These are phyloP conservation scores for Aspergillus hortae DNA, from an alignment of 2,329 filamentous ascomycete genomes.

Conservation along the genomic window DNA sequence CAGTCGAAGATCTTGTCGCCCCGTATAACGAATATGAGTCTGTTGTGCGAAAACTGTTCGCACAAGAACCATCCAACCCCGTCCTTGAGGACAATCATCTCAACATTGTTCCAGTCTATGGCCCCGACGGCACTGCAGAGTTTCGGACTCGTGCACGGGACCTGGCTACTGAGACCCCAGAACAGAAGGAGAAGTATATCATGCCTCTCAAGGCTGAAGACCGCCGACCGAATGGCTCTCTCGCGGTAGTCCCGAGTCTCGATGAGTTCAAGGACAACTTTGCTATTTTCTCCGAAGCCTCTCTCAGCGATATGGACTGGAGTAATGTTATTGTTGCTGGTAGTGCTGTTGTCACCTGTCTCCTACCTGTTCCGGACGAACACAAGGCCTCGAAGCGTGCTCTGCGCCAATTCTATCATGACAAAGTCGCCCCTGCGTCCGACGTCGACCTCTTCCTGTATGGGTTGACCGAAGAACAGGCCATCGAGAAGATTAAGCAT, in stretches of 20 bases:
- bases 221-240: slow-evolving; percentile 60
- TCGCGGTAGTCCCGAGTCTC: slow-evolving; percentile 64
- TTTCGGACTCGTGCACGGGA: slow-evolving; percentile 31
- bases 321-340: slow-evolving; percentile 77
- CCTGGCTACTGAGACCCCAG: slow-evolving; percentile 24
- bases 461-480: slow-evolving; percentile 71
- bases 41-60: slow-evolving; percentile 34
- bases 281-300: slow-evolving; percentile 74
- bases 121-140: slow-evolving; percentile 18
- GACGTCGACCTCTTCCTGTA: slow-evolving; percentile 87
- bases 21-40: slow-evolving; percentile 38
- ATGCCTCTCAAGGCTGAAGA: slow-evolving; percentile 43
- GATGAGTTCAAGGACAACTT: slow-evolving; percentile 76
- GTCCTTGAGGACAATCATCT: slow-evolving; percentile 26
- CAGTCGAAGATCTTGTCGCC: slow-evolving; percentile 26
- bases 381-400: slow-evolving; percentile 61
- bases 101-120: slow-evolving; percentile 36
- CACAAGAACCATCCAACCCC: slow-evolving; percentile 34
- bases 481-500: slow-evolving; percentile 76
- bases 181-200: slow-evolving; percentile 32
- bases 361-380: slow-evolving; percentile 66
- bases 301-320: slow-evolving; percentile 74
- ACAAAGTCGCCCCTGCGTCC: slow-evolving; percentile 74
- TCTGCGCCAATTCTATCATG: slow-evolving; percentile 71
- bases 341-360: slow-evolving; percentile 73